Base-by-base conservation (phyloP, 345 rosid species). In the Eucalyptus curtisii region DNA sequence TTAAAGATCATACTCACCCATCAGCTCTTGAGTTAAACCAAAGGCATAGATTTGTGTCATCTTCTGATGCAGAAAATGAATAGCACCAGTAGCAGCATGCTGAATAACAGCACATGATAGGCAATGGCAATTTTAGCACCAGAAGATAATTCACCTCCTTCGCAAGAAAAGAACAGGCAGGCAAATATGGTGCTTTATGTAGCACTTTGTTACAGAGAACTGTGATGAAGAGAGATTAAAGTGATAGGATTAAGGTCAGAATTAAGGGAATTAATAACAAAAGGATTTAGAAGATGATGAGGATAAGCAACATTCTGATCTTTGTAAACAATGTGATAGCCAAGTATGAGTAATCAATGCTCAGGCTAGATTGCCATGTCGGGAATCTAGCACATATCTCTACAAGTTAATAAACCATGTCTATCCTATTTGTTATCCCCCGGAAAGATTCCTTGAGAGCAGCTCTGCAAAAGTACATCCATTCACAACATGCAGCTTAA, bases 171-270 rank as follows among this genome's bases (percentile, higher is more conserved):
- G 99, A 96, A 89, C 99, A 95, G 3, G 92, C 84, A 2, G 96
- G 96, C 91, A 95, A 92, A 81, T 97, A 84, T 52, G 98, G 95
- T 57, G 92, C 96, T 9, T 99, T 99, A 49, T 99, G 96, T 91
- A 97, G 90, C 71, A 95, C 98, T 92, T 97, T 97, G 94, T 97
- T 97, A 80, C 95, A 37, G 99, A 94, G 80, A 98, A 91, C 99
- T 97, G 97, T 7, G 90, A 88, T 42, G 87, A 13, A 85, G 87
- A 50, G 25, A 31, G 33, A 33, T 31, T 47, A 52, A 50, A 50
- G 22, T 61, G 88, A 48, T 44, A 5, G 49, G n/a, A 64, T 87
- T 55, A 37, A 87, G 82, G 13, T 59, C 50, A 44, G 22, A 37
- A 31, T 13, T 37, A 59, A 42, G 33, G 20, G 8, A 49, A 49